Percentiles rank a stretch among this genome's conserved stretches.
Evolutionary conservation across 768 basidiomycete genomes (phyloP).

Genomic region (Boletus reticuloceps): DNA sequence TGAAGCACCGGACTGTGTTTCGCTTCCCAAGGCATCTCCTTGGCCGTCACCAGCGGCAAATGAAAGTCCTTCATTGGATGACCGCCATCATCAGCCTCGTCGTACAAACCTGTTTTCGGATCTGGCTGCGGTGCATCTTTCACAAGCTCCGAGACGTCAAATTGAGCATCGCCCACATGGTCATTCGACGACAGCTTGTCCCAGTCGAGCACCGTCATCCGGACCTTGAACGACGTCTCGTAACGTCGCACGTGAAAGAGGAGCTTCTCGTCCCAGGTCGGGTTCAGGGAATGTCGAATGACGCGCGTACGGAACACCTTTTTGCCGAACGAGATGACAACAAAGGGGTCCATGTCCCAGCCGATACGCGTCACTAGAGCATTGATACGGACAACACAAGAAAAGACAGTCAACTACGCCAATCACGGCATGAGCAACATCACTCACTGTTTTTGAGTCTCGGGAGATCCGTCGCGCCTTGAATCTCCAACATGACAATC

Average conservation of each 20-base stretch:
- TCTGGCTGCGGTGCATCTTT: conserved; percentile 65
- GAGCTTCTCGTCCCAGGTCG: conserved; percentile 92
- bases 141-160: conserved; percentile 72
- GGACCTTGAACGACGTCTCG: conserved; percentile 74
- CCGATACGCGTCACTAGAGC: conserved; percentile 74
- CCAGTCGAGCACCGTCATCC: conserved; percentile 91
- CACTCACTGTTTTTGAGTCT: conserved; percentile 80
- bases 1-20: conserved; percentile 68
- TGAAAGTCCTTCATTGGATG: conserved; percentile 70
- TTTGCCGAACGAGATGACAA: conserved; percentile 93
- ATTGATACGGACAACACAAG: neutral
- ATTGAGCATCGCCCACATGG: conserved; percentile 73
- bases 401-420: neutral
- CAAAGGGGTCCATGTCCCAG: conserved; percentile 98
- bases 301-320: conserved; percentile 94
- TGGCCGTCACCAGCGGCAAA: conserved; percentile 58
- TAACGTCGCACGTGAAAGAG: conserved; percentile 92
- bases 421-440: neutral
- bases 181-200: conserved; percentile 92
- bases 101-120: conserved; percentile 46
- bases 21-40: conserved; percentile 68
- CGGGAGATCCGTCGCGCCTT: conserved; percentile 80
- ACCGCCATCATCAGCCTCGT: conserved; percentile 34
- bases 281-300: conserved; percentile 80
- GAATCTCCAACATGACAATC: conserved; percentile 93